These are phyloP conservation scores for Dipodascopsis tothii DNA, from an alignment of 805 yeast genomes.

Conservation along the genomic window DNA sequence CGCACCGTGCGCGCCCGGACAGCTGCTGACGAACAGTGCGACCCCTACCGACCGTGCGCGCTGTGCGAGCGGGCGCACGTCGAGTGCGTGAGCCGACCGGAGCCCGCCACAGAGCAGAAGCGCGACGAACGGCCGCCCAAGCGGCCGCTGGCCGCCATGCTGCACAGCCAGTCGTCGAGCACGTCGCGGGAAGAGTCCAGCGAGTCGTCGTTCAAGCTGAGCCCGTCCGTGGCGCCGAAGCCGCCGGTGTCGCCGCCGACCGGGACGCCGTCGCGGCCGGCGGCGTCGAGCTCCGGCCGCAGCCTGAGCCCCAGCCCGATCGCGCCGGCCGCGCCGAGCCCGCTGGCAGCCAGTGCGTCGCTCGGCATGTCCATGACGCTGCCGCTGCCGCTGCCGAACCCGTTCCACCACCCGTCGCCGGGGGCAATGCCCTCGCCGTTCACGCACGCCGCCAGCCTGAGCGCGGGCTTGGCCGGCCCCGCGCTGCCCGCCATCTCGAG, in stretches of 20 bases:
- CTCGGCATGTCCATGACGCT: no score
- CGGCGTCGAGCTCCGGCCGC: background rate
- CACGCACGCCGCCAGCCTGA: no score
- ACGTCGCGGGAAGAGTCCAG: no score
- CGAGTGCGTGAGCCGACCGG: conserved; percentile 19
- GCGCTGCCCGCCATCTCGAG: no score
- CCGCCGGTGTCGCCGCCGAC: no score
- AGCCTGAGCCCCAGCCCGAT: background rate
- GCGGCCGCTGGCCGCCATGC: background rate
- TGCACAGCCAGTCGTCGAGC: no score
- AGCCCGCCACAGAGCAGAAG: background rate
- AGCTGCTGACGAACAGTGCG: conserved; percentile 9
- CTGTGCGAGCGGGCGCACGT: conserved; percentile 22
- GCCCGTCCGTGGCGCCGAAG: no score
- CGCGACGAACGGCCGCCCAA: background rate
- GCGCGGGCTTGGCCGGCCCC: background rate
- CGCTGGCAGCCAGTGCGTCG: no score
- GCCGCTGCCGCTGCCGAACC: no score
- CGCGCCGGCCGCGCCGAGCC: background rate
- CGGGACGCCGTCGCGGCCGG: background rate
- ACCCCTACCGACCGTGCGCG: conserved; percentile 20
- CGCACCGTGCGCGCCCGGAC: conserved; percentile 14
- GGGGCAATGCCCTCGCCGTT: no score
- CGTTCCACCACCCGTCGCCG: no score
- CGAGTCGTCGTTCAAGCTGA: no score